Conservation (phyloP, 1,284 basidiomycete genomes). For the Trametes hirsuta region DNA sequence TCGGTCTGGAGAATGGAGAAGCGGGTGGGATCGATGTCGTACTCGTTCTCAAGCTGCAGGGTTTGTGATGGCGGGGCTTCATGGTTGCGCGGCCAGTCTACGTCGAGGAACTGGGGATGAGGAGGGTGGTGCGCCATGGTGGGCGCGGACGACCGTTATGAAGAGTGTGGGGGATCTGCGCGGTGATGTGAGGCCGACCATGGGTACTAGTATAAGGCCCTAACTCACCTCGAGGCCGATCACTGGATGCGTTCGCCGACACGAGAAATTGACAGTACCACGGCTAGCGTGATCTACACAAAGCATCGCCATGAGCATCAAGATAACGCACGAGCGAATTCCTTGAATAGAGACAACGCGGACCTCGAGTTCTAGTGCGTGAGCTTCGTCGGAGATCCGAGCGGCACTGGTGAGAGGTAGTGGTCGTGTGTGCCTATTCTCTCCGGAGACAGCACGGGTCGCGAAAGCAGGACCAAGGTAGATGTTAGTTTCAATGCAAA, state of each 20-base stretch:
- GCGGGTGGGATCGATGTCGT: conserved; percentile 29
- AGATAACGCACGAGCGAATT: neutral
- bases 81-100: conserved; percentile 28
- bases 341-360: neutral
- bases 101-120: conserved; percentile 42
- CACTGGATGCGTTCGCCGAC: neutral
- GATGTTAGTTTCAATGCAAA: no score
- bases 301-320: neutral
- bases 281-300: conserved; percentile 12
- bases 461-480: no score
- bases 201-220: neutral
- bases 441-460: no score
- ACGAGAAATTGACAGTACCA: neutral
- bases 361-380: neutral
- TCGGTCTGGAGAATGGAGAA: conserved; percentile 29
- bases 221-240: conserved; percentile 6
- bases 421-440: no score
- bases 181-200: neutral
- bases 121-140: conserved; percentile 43
- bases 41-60: conserved; percentile 35
- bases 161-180: neutral
- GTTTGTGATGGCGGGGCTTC: conserved; percentile 21
- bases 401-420: no score
- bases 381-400: no score
- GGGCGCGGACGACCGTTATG: conserved; percentile 11